Base-by-base conservation (phyloP, 164 flowering plant genomes). In the Hamamelis virginiana region DNA sequence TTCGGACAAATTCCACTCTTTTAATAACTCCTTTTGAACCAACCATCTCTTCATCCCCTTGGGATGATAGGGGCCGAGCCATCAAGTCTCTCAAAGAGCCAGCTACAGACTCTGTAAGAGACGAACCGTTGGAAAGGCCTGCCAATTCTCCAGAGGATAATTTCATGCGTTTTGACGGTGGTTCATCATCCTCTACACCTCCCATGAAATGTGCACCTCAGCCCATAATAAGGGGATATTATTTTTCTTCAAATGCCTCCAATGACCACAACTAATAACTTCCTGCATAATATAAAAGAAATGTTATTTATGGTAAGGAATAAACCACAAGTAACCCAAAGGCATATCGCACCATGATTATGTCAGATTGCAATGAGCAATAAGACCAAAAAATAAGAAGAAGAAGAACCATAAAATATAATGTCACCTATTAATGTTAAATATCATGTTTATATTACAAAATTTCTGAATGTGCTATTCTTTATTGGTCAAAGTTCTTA, bases 181-280 rank as follows among this genome's bases (percentile, higher is more conserved):
- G 98, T 81, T 87, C 91, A 77, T 77, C 81, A 71, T 91, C 95
- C 77, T 84, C 96, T 75, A 81, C 79, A 82, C 86, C 93, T 86
- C 94, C 94, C 98, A 92, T 92, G 91, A 91, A 91, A 89, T 81
- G 87, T 77, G 67, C 70, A 77, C 74, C 69, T 90, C 88, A 90
- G 88, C 94, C 97, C 97, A 92, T 92, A 52, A 67, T 64, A 22
- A 26, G 44, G 8, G 44, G 19, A 27, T 38, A 41, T 14, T 19
- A 50, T 16, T 18, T 50, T 15, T 50, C 15, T 19, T 4, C 62
- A 51, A 41, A 15, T 41, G 67, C 52, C 53, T 55, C 72, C 12
- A 43, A 41, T 63, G 18, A 62, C 52, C 41, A 65, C 65, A 48
- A 64, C 25, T 28, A 64, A 22, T 64, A 27, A 57, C 15, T 28